Evolutionary conservation across 768 basidiomycete species (phyloP), one percentile per base, ranked within the genome.

Genomic region (Tricholomella constricta): DNA sequence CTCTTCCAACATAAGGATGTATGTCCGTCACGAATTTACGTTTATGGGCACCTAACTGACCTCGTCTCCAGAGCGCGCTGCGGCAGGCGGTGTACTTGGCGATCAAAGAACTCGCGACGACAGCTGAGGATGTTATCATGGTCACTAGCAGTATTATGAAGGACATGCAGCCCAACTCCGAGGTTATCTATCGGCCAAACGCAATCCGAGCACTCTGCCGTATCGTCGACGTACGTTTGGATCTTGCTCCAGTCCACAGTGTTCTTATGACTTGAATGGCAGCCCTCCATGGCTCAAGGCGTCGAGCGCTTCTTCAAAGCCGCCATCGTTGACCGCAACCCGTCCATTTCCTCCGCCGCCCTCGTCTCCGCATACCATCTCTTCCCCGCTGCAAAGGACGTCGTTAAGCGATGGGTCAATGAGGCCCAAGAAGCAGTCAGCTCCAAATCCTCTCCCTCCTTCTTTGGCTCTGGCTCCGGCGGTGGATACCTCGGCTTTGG

Each of bases 141-240:
- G 95, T 98, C 57, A 99, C 97, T 9, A 91, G 88, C 69, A 97
- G 94, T 65, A 98, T 99, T 70, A 97, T 97, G 95, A 98, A 98
- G 78, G 97, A 99, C 66, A 99, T 98, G 94, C 97, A 99, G 65
- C 90, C 95, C 49, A 98, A 97, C 68, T 88, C 94, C 44, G 97
- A 99, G 72, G 96, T 98, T 64, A 94, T 99, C 56, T 99, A 99
- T 72, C 82, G 97, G 49, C 92, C 97, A 27, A 99, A 99, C 70
- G 90, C 97, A 14, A 99, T 98, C 62, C 86, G 97, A 59, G 95
- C 96, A 6, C 78, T 99, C 6, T 94, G 94, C 71, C 82, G 94
- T 57, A 95, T 99, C 68, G 96, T 98, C 62, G 97, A 99, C 69
- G 97, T 98, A 71, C 68, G 94, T 84, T 14, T 32, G 49, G 14